These are phyloP conservation scores for Aspergillus baeticus DNA, from an alignment of 495 filamentous ascomycete genomes.

Conservation along the genomic window DNA sequence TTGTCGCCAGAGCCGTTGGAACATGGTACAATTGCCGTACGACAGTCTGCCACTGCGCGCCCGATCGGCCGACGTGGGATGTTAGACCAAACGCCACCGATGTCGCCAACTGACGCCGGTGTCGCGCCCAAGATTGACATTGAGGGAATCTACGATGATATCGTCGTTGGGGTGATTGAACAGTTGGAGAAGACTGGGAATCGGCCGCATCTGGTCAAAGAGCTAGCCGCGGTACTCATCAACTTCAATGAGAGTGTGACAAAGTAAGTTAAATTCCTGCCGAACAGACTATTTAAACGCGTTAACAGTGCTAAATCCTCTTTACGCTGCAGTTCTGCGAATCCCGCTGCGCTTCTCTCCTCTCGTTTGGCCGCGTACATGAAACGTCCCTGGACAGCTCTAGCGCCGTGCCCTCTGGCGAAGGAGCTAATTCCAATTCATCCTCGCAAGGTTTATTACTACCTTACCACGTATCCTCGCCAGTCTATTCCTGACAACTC, in stretches of 20 bases:
- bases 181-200: constrained; percentile 92
- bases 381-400: constrained; percentile 80
- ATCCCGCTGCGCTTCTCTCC: constrained; percentile 91
- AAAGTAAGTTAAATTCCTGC: constrained; percentile 62
- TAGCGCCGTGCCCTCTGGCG: constrained; percentile 80
- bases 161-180: constrained; percentile 87
- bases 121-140: constrained; percentile 71
- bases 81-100: constrained; percentile 79
- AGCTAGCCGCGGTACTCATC: constrained; percentile 79
- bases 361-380: constrained; percentile 87
- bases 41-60: constrained; percentile 41
- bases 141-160: constrained; percentile 89
- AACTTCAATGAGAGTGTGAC: constrained; percentile 78
- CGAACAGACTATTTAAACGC: not conserved
- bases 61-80: constrained; percentile 43
- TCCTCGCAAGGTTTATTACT: constrained; percentile 94
- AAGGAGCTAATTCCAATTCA: constrained; percentile 92
- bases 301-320: not conserved
- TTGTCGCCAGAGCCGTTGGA: constrained; percentile 50
- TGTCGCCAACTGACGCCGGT: constrained; percentile 64
- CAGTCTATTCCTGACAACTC: constrained; percentile 79
- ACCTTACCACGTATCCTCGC: constrained; percentile 78
- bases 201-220: constrained; percentile 89
- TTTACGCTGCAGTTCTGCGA: constrained; percentile 70
- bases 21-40: constrained; percentile 33